Evolutionary conservation across 192 early-diverging fungal species (phyloP).

Genomic region (Dimargaris verticillata): DNA sequence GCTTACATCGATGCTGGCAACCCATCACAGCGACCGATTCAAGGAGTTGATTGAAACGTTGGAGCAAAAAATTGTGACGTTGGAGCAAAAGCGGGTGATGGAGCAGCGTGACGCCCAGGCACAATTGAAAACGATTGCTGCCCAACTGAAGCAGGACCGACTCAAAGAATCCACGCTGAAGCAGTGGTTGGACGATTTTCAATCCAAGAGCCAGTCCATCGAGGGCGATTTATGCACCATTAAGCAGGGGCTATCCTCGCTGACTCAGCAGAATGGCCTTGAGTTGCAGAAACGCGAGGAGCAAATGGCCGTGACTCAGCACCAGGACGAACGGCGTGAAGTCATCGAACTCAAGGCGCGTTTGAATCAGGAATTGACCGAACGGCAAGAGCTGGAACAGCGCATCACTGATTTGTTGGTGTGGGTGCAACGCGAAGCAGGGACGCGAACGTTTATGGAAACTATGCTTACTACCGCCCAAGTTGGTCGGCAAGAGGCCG

Average conservation of each 20-base stretch:
- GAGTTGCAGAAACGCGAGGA: not conserved
- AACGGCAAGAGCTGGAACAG: constrained; percentile 7
- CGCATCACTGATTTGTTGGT: constrained; percentile 2
- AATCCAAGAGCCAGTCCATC: not conserved
- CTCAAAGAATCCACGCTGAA: not conserved
- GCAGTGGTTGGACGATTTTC: constrained; percentile 3
- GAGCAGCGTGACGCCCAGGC: not conserved
- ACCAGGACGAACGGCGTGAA: not conserved
- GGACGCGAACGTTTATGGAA: constrained; percentile 8
- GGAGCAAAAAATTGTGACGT: not conserved
- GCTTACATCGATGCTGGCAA: not conserved
- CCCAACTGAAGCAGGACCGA: constrained; percentile 3
- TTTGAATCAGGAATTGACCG: not conserved
- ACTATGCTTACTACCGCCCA: constrained; percentile 6
- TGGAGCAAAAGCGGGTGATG: not conserved
- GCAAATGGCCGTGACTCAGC: not conserved
- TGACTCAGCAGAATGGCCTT: too few relatives aligned
- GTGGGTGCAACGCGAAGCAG: constrained; percentile 6
- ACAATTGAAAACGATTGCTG: not conserved
- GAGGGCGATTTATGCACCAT: constrained; percentile 4
- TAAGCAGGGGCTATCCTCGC: constrained; percentile 1
- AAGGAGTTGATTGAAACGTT: not conserved
- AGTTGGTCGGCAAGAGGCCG: constrained; percentile 2
- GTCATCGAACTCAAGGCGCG: not conserved
- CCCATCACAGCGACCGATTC: not conserved